Conservation (phyloP, 2,329 filamentous ascomycete genomes). For the Colletotrichum nymphaeae region DNA sequence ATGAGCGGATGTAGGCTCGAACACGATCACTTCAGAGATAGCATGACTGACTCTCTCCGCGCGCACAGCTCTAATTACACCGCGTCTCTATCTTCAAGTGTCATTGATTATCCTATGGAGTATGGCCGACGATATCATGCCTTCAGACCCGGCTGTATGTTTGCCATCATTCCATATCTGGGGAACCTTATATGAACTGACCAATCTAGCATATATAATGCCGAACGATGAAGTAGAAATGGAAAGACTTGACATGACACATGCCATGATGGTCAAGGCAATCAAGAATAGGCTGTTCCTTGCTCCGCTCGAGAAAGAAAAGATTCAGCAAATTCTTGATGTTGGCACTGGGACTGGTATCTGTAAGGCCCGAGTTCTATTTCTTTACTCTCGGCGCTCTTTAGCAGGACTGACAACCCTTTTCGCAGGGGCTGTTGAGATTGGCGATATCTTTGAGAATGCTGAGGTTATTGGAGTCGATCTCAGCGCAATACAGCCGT, state of each 20-base stretch:
- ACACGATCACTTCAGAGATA: not conserved
- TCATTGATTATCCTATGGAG: not conserved
- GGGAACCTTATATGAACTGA: not conserved
- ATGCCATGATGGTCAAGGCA: not conserved
- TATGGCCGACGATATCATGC: not conserved
- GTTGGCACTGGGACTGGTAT: constrained; percentile 58
- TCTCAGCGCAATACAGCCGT: constrained; percentile 74
- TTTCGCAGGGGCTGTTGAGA: constrained; percentile 65
- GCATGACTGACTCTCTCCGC: not conserved
- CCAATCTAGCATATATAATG: not conserved
- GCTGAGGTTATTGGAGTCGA: constrained; percentile 72
- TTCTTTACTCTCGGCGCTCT: not conserved
- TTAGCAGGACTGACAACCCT: not conserved
- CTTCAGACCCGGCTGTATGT: not conserved
- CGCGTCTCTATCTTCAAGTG: not conserved
- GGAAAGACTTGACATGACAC: not conserved
- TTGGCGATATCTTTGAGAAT: constrained; percentile 70
- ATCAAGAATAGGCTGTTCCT: not conserved
- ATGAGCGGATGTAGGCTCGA: not conserved
- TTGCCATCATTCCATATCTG: not conserved
- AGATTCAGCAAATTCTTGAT: constrained; percentile 42
- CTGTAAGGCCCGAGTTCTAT: constrained; percentile 47
- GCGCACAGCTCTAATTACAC: not conserved
- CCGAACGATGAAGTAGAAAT: not conserved
- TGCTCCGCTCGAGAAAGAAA: constrained; percentile 3